A percentile compares a stretch with the other conserved stretches of the same genome.
phyloP scores from a whole-genome alignment of 768 basidiomycete species.

The Strobilomyces echinocephalus region DNA sequence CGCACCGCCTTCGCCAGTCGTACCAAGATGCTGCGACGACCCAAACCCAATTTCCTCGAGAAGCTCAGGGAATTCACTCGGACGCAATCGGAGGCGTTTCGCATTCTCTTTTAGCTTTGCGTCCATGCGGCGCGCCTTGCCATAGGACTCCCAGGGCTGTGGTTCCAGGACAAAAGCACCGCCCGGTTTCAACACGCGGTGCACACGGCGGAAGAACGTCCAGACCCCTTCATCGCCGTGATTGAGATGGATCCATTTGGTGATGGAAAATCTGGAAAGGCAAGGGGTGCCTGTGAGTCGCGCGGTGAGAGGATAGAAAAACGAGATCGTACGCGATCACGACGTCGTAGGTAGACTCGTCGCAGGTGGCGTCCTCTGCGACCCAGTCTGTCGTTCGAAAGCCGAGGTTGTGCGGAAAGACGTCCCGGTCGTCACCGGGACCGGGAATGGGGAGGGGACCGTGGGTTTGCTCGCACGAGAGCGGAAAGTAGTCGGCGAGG shows the following conservation, averaged over 20 bases:
- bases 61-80: conserved; percentile 54
- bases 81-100: conserved; percentile 51
- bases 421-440: conserved; percentile 18
- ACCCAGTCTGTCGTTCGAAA: conserved; percentile 78
- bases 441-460: conserved; percentile 67
- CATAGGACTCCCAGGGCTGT: conserved; percentile 82
- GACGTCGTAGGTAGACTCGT: conserved; percentile 64
- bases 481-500: conserved; percentile 60
- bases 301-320: not conserved
- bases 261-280: conserved; percentile 54
- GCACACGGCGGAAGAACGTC: conserved; percentile 61
- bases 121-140: conserved; percentile 68
- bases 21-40: conserved; percentile 43
- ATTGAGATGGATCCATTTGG: conserved; percentile 92
- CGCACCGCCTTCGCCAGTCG: conserved; percentile 62
- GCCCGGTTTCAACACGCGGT: conserved; percentile 51
- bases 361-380: conserved; percentile 47
- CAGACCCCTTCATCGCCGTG: conserved; percentile 69
- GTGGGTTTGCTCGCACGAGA: conserved; percentile 69
- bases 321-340: conserved; percentile 58
- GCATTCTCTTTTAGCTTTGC: conserved; percentile 59
- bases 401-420: conserved; percentile 75
- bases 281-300: not conserved
- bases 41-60: conserved; percentile 62
- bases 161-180: conserved; percentile 78